phyloP scores from a whole-genome alignment of 495 filamentous ascomycete genomes.

The Penicillium mononematosum region DNA sequence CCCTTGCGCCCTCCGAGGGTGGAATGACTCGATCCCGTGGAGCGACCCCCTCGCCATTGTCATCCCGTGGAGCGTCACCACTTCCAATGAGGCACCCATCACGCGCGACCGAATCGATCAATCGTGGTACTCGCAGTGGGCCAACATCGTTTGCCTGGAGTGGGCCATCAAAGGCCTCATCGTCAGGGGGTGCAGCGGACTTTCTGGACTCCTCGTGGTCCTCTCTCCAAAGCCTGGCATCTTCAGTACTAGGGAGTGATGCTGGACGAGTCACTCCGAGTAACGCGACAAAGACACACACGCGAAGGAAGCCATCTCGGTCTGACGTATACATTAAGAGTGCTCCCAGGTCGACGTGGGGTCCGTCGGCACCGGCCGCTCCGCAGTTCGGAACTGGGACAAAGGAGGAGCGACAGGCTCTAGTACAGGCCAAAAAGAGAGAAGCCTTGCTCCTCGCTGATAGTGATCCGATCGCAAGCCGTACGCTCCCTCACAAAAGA shows the following conservation, averaged over 20 bases:
- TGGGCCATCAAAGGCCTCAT: conserved; percentile 28
- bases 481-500: conserved; percentile 54
- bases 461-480: conserved; percentile 45
- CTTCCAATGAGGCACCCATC: conserved; percentile 49
- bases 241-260: conserved; percentile 51
- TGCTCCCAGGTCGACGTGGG: conserved; percentile 53
- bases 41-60: conserved; percentile 43
- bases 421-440: conserved; percentile 62
- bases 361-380: conserved; percentile 45
- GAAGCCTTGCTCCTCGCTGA: conserved; percentile 59
- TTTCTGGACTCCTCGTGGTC: conserved; percentile 55
- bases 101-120: conserved; percentile 31
- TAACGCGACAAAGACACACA: conserved; percentile 30
- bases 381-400: conserved; percentile 53
- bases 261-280: conserved; percentile 34
- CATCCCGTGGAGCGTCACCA: conserved; percentile 48
- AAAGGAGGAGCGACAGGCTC: conserved; percentile 54
- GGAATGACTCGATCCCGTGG: conserved; percentile 40
- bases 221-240: conserved; percentile 54
- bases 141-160: conserved; percentile 32
- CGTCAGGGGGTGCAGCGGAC: conserved; percentile 40
- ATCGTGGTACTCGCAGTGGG: conserved; percentile 23
- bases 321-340: conserved; percentile 42
- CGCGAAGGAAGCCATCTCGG: conserved; percentile 46
- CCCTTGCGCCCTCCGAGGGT: conserved; percentile 24